phyloP scores from a whole-genome alignment of 768 basidiomycete species.

The Lentinula lateritia region DNA sequence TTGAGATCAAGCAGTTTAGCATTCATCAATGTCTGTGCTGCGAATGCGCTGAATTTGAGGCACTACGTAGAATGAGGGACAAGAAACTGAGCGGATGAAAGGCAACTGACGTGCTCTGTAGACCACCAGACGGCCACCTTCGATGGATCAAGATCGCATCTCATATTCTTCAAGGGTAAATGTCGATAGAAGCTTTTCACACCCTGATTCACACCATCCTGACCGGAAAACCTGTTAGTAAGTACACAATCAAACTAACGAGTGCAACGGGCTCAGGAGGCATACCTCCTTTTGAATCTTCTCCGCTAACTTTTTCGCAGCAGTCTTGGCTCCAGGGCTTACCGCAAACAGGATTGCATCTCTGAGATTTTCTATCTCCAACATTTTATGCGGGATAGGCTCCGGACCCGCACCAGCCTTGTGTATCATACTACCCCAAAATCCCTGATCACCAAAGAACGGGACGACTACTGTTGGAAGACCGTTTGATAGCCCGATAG shows the following conservation, averaged over 20 bases:
- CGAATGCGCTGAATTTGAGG: constrained; percentile 47
- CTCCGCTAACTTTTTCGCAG: constrained; percentile 44
- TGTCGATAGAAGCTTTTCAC: constrained; percentile 56
- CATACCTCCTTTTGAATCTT: constrained; percentile 45
- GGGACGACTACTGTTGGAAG: constrained; percentile 58
- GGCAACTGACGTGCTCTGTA: constrained; percentile 32
- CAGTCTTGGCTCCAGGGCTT: constrained; percentile 39
- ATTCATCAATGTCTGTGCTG: constrained; percentile 44
- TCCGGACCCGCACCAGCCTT: constrained; percentile 57
- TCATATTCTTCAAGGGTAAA: constrained; percentile 56
- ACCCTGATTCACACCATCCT: constrained; percentile 44
- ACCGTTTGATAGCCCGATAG: constrained; percentile 54
- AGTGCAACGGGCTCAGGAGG: background rate
- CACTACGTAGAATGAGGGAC: constrained; percentile 22
- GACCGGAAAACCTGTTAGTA: background rate
- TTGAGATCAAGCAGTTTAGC: constrained; percentile 36
- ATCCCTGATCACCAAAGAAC: constrained; percentile 63
- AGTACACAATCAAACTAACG: too few relatives aligned
- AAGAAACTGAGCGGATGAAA: background rate
- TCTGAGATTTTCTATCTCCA: constrained; percentile 41
- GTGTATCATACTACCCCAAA: constrained; percentile 60
- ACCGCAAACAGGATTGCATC: constrained; percentile 48
- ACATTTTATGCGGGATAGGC: constrained; percentile 49
- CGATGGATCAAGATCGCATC: constrained; percentile 51
- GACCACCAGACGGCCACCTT: constrained; percentile 58